Evolutionary conservation across 2,329 filamentous ascomycete genomes (phyloP), one percentile per base, ranked within the genome.

Genomic region (Aspergillus bombycis): DNA sequence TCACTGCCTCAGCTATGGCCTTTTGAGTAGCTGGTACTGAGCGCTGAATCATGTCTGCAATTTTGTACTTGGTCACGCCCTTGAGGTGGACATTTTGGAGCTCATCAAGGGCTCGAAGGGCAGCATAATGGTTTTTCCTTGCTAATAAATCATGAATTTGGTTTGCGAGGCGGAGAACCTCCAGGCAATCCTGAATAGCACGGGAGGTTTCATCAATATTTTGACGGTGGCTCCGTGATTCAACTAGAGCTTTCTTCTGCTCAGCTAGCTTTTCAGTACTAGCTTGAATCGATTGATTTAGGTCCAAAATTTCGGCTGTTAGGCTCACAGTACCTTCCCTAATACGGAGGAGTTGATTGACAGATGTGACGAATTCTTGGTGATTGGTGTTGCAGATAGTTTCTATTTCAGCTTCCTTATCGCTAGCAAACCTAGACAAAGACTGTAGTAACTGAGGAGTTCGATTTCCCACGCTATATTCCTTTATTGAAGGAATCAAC

Each of bases 81-180:
- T 94, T 94, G 68, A 99, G 86, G 74, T 98, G 93, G 68, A 99
- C 94, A 78, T 96, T 97, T 75, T 98, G 94, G 46, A 99, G 84
- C 75, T 99, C 95, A 72, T 98, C 95, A 54, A 99, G 84, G 4
- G 94, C 94, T 70, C 96, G 94, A 58, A 99, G 84, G 3, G 95
- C 95, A 7, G 91, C 93, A 77, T 99, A 99, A 76, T 98, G 96
- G 70, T 93, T 96, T 80, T 97, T 97, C 79, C 93, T 94, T 45
- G 89, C 88, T 55, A 98, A 86, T 62, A 99, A 83, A 60, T 98
- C 95, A 75, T 97, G 93, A 4, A 96, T 92, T 73, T 97, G 90
- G 73, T 99, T 99, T 58, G 96, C 93, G 10, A 96, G 90, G 62
- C 94, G 90, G 43, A 99, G 81, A 41, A 99, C 95, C 75, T 95